Evolutionary conservation across 352 stramenopile species (phyloP).

Genomic region (Bremia lactucae): DNA sequence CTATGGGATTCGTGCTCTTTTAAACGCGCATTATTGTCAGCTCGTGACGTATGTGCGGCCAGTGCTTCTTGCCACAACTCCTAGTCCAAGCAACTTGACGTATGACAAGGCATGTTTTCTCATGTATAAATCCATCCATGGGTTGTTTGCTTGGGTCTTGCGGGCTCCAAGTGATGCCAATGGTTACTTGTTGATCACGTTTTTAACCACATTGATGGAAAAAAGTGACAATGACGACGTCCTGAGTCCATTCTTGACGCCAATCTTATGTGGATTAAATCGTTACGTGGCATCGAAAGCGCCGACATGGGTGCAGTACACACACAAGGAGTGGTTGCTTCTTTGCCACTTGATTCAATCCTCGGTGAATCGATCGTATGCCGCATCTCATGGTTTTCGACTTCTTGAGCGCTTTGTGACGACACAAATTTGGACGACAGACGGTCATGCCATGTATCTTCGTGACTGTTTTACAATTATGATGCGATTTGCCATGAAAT

Average conservation of each 20-base stretch:
- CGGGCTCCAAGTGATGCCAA: constrained; percentile 26
- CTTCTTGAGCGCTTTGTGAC: constrained; percentile 53
- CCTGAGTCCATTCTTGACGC: constrained; percentile 47
- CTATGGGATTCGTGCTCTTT: constrained; percentile 31
- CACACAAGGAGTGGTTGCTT: constrained; percentile 47
- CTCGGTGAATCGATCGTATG: constrained; percentile 32
- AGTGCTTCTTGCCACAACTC: constrained; percentile 30
- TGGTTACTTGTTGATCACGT: constrained; percentile 26
- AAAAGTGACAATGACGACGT: constrained; percentile 49
- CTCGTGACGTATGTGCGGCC: constrained; percentile 33
- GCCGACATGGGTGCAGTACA: constrained; percentile 24
- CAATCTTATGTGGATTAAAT: constrained; percentile 43
- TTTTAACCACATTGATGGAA: constrained; percentile 46
- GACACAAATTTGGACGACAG: constrained; percentile 39
- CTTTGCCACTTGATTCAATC: constrained; percentile 53
- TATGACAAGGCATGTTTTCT: constrained; percentile 58
- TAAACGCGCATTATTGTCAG: constrained; percentile 43
- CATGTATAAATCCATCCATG: constrained; percentile 52
- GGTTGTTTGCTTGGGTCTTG: constrained; percentile 36
- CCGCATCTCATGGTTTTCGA: constrained; percentile 43
- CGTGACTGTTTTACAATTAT: constrained; percentile 56
- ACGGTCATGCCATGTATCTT: constrained; percentile 40
- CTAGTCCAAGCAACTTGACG: constrained; percentile 26
- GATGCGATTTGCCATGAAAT: constrained; percentile 48
- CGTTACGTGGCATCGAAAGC: constrained; percentile 23